Evolutionary conservation across 441 rosid species (phyloP), one percentile per base, ranked within the genome.

Genomic region (Croton setiger): DNA sequence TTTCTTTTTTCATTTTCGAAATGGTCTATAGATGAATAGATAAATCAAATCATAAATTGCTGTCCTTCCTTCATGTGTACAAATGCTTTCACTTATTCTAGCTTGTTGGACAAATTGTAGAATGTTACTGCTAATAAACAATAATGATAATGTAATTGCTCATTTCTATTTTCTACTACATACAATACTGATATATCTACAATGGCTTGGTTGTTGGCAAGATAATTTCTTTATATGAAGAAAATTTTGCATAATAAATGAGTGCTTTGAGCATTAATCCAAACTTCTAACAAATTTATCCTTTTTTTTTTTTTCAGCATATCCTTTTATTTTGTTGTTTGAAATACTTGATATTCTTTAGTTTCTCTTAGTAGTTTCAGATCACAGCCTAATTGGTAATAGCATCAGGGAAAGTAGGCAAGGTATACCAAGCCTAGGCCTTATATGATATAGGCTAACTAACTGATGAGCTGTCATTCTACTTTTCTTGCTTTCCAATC

Each of bases 1-100:
- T 21, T 21, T 21, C 2, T 33, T 14, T 17, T n/a, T 56, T n/a
- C 49, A 67, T 64, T 35, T 63, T 41, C 66, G 45, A 79, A 68
- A 66, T 49, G 41, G 68, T 76, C 78, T 74, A 41, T 39, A 55
- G 63, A 64, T 66, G 61, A 58, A 61, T 66, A 45, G 43, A 77
- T 57, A 44, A 57, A 74, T 60, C 57, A 66, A 43, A 47, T 60
- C 31, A 27, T 60, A 10, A 71, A 73, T 56, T 71, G 61, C 69
- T 66, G 63, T 74, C 67, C 47, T 61, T 63, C 45, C 60, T 60
- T 78, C 68, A 33, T 47, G 47, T 59, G 64, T 59, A 57, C 55
- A 61, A 47, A 71, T 63, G 63, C 66, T 72, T 64, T 72, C 69
- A 69, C 73, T 63, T 77, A 63, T 77, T 81, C 80, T 74, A 75